Base-by-base conservation (phyloP, 106 monocot species). In the Allium fistulosum region DNA sequence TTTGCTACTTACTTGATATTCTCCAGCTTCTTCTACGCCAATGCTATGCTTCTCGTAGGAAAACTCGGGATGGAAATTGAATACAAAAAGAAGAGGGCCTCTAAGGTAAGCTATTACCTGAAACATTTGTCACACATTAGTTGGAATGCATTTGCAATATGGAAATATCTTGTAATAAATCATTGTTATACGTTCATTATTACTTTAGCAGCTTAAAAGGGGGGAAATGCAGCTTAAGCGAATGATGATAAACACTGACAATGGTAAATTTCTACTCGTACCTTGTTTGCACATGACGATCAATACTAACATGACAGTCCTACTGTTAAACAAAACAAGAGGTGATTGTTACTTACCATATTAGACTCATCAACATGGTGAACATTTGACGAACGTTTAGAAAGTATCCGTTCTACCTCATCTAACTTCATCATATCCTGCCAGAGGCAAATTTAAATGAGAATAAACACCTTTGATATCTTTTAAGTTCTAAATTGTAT, bases 1-100 rank as follows among this genome's bases (percentile, higher is more conserved):
- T 47, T 18, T 50, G 18, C 13, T 51, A 58, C 78, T 65, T 88
- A 91, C 91, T 75, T 84, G 78, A 57, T 92, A 96, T 78, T 96
- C 96, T 61, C 96, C 96, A 62, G 85, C 96, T 86, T 96, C 96
- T 68, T 96, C 92, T 61, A 86, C 81, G 10, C 96, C 96, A 55
- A 96, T 65, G 26, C 11, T 58, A 71, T 88, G 88, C 7, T 48
- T 63, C 57, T 83, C 78, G 65, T 82, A 61, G 27, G 80, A 84
- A 18, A 47, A 71, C 28, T 84, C 78, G 62, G 92, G 92, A 78
- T 92, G 81, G 62, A 96, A 96, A 53, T 96, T 96, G 71, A 92
- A 92, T 15, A 92, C 22, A 63, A 96, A 96, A 48, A 96, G 74
- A 72, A 92, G 79, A 50, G 86, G 69, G 0, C 96, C 92, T 76